These are phyloP conservation scores for Sinapis alba DNA, from an alignment of 441 rosid genomes.

Conservation along the genomic window DNA sequence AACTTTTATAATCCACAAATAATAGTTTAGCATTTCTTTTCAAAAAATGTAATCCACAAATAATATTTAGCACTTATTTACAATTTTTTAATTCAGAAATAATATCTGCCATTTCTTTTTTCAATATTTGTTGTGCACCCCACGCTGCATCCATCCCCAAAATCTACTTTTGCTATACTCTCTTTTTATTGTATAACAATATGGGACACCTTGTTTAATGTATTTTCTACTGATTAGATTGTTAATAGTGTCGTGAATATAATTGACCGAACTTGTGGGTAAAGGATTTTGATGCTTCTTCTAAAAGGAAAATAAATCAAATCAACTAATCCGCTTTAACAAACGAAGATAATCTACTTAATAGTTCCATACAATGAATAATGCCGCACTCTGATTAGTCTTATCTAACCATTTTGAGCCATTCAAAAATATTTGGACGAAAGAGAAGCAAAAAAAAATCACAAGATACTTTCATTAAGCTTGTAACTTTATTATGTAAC, in stretches of 20 bases:
- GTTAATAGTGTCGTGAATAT: constrained; percentile 8
- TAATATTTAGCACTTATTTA: not conserved
- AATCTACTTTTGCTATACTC: constrained; percentile 17
- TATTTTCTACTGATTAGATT: constrained; percentile 27
- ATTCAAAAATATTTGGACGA: constrained; percentile 3
- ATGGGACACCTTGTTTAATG: not conserved
- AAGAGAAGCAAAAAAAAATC: not conserved
- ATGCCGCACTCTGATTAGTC: not conserved
- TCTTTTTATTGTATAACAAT: constrained; percentile 4
- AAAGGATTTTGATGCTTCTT: constrained; percentile 36
- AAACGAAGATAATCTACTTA: constrained; percentile 8
- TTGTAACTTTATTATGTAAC: not conserved
- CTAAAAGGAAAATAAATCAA: constrained; percentile 22
- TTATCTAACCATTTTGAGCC: not conserved
- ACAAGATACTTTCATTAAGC: not conserved
- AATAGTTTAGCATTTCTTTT: not conserved
- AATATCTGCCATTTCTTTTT: not conserved
- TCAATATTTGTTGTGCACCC: constrained; percentile 3
- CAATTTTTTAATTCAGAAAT: constrained; percentile 1
- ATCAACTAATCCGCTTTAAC: constrained; percentile 14
- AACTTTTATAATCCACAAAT: constrained; percentile 3
- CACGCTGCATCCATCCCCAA: constrained; percentile 40
- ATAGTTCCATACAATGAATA: constrained; percentile 14
- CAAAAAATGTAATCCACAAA: constrained; percentile 5
- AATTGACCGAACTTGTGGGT: constrained; percentile 15